Base-by-base conservation (phyloP, 2,329 filamentous ascomycete genomes). In the Cladorrhinum sp. region DNA sequence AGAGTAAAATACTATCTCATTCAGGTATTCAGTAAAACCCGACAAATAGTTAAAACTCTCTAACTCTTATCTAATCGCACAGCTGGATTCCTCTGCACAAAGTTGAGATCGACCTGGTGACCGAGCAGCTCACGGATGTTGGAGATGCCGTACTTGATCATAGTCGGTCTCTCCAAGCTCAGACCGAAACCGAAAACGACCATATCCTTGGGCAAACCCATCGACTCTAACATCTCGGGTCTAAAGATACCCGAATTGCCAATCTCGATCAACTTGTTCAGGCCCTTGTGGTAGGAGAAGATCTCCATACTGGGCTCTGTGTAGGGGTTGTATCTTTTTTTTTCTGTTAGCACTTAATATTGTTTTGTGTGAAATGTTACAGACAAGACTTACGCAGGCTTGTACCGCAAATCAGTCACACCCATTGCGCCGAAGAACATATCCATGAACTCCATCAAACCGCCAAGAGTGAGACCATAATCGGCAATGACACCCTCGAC, bases 201-300 rank as follows among this genome's bases (percentile, higher is more conserved):
- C 86, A 98, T 86, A 71, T 96, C 90, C 77, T 88, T 92, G 24
- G 59, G 60, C 7, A 54, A 36, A 57, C 58, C 59, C 56, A 64
- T 63, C 7, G 55, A 60, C 49, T 96, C 90, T 25, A 70, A 77
- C 93, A 98, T 97, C 78, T 99, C 95, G 1, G 95, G 93, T 67
- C 95, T 84, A 86, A 99, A 99, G 93, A 99, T 98, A 65, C 95
- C 95, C 69, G 89, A 93, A 79, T 99, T 98, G 62, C 95, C 95
- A 73, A 98, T 98, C 79, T 98, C 95, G 24, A 98, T 91, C 79
- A 96, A 89, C 80, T 96, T 96, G 70, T 85, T 85, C 54, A 97
- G 79, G 2, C 92, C 93, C 70, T 89, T 85, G 81, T 98, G 95
- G 80, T 89, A 98, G 66, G 91, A 92, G 78, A 98, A 99, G 67